phyloP scores from a whole-genome alignment of 495 filamentous ascomycete species.

The Chaetomium cochliodes region DNA sequence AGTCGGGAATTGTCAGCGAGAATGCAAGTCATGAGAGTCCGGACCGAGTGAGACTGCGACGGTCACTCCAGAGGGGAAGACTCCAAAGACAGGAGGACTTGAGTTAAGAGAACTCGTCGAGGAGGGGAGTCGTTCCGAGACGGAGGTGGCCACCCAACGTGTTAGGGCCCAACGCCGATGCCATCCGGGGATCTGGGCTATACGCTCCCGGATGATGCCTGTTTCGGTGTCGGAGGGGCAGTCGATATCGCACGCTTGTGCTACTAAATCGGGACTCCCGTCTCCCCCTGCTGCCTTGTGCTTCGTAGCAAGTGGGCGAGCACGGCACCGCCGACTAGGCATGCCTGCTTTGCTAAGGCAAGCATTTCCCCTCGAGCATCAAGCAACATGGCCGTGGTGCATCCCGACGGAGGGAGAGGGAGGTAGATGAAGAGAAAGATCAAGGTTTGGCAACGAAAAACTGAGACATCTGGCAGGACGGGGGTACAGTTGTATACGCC shows the following conservation, averaged over 20 bases:
- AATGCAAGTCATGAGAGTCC: constrained; percentile 11
- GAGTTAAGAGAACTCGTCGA: neutral
- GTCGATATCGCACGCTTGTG: constrained; percentile 27
- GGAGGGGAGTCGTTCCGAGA: neutral
- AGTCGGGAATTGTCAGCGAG: constrained; percentile 25
- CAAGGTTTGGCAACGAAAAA: neutral
- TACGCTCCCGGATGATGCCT: neutral
- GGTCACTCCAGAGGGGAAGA: neutral
- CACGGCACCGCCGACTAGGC: constrained; percentile 19
- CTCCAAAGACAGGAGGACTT: neutral
- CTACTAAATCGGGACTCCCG: constrained; percentile 18
- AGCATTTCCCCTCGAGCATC: constrained; percentile 15
- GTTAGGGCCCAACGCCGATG: neutral
- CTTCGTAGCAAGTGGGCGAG: constrained; percentile 27
- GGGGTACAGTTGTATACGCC: constrained; percentile 8
- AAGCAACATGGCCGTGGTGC: constrained; percentile 14
- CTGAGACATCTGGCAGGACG: constrained; percentile 20
- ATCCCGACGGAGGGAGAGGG: constrained; percentile 11
- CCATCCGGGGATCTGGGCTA: neutral
- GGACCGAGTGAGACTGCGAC: neutral
- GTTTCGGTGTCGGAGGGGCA: neutral
- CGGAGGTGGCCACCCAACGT: neutral
- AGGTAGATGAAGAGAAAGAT: constrained; percentile 6
- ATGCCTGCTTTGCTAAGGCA: constrained; percentile 18
- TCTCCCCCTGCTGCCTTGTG: constrained; percentile 25